These are phyloP conservation scores for Cyanidiococcus yangmingshanensis DNA, from an alignment of 23 red algal genomes.

Conservation along the genomic window DNA sequence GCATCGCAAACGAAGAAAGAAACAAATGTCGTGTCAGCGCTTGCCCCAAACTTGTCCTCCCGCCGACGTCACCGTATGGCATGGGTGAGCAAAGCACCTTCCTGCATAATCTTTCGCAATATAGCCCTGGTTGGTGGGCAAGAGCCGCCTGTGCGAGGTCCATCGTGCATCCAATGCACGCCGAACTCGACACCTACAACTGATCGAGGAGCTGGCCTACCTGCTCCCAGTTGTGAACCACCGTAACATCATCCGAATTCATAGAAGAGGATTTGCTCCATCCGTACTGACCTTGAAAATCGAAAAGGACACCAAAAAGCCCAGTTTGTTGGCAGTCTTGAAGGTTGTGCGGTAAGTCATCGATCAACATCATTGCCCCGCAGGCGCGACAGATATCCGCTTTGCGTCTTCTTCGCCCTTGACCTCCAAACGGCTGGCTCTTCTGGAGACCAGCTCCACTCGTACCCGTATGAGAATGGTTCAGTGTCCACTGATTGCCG, in stretches of 20 bases:
- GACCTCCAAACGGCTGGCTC: neutral
- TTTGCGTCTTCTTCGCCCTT: slow-evolving; percentile 39
- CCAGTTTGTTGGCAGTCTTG: slow-evolving; percentile 30
- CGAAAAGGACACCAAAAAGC: slow-evolving; percentile 49
- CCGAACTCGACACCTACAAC: neutral
- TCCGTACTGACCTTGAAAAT: slow-evolving; percentile 48
- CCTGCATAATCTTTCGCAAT: too few species aligned
- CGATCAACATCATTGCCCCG: slow-evolving; percentile 50
- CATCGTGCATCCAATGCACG: neutral
- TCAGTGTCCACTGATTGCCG: slow-evolving; percentile 66
- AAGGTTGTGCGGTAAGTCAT: slow-evolving; percentile 43
- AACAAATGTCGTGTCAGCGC: too few species aligned
- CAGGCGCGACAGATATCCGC: slow-evolving; percentile 43
- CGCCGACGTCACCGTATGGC: too few species aligned
- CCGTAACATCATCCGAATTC: neutral
- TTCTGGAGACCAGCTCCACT: neutral
- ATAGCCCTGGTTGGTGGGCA: too few species aligned
- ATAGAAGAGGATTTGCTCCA: slow-evolving; percentile 44
- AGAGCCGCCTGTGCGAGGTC: too few species aligned
- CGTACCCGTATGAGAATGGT: neutral
- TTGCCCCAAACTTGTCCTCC: too few species aligned
- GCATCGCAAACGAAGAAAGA: too few species aligned
- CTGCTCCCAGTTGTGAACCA: neutral
- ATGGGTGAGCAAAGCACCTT: too few species aligned
- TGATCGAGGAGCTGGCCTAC: neutral